Base-by-base conservation (phyloP, 1,139 yeast species). In the Taphrina wiesneri region DNA sequence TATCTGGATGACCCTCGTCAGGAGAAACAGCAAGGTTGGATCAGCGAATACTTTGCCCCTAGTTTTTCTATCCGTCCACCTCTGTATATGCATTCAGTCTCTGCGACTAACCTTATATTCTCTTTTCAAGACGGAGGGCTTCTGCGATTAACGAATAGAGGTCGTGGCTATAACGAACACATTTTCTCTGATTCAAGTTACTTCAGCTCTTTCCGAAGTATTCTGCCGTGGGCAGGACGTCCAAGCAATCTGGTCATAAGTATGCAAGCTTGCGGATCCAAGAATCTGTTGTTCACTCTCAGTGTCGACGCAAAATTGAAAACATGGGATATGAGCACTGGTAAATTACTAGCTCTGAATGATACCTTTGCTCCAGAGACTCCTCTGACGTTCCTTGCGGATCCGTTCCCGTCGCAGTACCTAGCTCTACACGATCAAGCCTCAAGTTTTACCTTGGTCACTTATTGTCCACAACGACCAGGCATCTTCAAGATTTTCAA, bases 101-200 rank as follows among this genome's bases (percentile, higher is more conserved):
- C 56, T 13, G 56, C 68, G 17, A 52, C 52, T 9, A 56, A 30
- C 39, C 53, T 66, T 19, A 39, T 66, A 34, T 63, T 66, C 28
- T 25, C 68, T 15, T 54, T 66, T 9, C 56, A 66, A 32, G 67
- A 66, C 41, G 68, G 68, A 15, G 67, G 67, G 1, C 41, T 66
- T 21, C 32, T 66, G 45, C 60, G 63, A 19, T 54, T 66, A n/a
- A 26, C 56, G 26, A 36, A 51, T 32, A 64, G 56, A 47, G 64
- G 63, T 25, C 53, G 47, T 19, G 68, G 61, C 36, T 66, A 57
- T 43, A 56, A 49, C 19, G 68, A 66, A 49, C 63, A 57, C 41
- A 59, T 65, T 19, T 65, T 56, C 17, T 66, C 63, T 17, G 68
- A 66, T 47, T 59, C 65, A 21, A 56, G 64, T 21, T 63, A 53